Conservation (phyloP, 805 yeast species). For the Maudiozyma serrabonitensis region DNA sequence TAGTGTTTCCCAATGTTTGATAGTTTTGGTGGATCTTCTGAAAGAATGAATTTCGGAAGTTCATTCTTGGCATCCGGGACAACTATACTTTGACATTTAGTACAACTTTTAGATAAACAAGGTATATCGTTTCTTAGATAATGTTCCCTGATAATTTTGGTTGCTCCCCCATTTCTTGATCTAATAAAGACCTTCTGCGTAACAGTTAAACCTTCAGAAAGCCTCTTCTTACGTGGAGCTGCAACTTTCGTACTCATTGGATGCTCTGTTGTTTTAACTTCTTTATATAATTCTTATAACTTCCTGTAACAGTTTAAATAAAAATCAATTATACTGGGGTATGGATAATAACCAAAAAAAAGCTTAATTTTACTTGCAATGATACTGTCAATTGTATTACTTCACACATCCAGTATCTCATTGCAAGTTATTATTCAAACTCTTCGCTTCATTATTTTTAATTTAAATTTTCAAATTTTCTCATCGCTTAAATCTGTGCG, state of each 20-base stretch:
- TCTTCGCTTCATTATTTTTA: not conserved
- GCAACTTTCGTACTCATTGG: constrained; percentile 12
- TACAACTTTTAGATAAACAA: constrained; percentile 69
- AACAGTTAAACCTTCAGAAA: constrained; percentile 48
- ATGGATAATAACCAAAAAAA: too few species aligned
- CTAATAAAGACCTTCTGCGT: constrained; percentile 87
- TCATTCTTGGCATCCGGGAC: constrained; percentile 58
- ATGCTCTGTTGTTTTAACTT: not conserved
- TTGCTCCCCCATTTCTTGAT: constrained; percentile 81
- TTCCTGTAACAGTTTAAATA: too few species aligned
- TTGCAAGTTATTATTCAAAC: not conserved
- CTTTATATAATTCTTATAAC: too few species aligned
- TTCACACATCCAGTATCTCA: not conserved
- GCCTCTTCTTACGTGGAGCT: constrained; percentile 32
- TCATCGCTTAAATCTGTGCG: not conserved
- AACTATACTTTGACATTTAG: constrained; percentile 43
- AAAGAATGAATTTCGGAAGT: constrained; percentile 54
- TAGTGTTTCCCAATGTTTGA: constrained; percentile 61
- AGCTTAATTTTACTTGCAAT: too few species aligned
- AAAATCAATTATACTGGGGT: too few species aligned
- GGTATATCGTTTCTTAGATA: constrained; percentile 88
- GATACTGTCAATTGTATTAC: too few species aligned
- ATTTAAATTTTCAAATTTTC: not conserved
- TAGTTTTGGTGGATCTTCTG: constrained; percentile 46
- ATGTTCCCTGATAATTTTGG: constrained; percentile 85